phyloP scores from a whole-genome alignment of 140 eudicot species.

The Senecio squalidus region DNA sequence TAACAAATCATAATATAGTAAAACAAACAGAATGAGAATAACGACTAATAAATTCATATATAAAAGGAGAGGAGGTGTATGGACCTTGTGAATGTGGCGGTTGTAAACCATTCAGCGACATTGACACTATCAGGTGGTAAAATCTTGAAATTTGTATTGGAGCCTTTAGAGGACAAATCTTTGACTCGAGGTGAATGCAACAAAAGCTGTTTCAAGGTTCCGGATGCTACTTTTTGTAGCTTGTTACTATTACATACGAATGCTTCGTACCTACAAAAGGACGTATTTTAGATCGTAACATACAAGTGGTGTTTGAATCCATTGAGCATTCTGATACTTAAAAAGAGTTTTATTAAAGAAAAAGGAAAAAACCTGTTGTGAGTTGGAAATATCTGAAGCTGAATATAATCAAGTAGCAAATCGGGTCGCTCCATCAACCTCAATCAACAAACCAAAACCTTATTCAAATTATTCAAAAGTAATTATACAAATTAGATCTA shows the following conservation, averaged over 20 bases:
- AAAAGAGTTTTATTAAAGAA: neutral
- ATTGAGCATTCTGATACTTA: slow-evolving; percentile 7
- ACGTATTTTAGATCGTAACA: too few species aligned
- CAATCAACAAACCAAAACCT: slow-evolving; percentile 17
- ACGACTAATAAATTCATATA: neutral
- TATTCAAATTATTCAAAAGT: slow-evolving; percentile 2
- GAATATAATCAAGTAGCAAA: slow-evolving; percentile 55
- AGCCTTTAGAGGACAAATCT: slow-evolving; percentile 49
- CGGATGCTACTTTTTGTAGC: slow-evolving; percentile 51
- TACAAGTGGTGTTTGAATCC: neutral
- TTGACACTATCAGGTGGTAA: slow-evolving; percentile 33
- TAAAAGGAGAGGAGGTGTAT: slow-evolving; percentile 1
- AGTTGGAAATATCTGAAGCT: slow-evolving; percentile 54
- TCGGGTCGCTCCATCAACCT: slow-evolving; percentile 45
- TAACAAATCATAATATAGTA: slow-evolving; percentile 14
- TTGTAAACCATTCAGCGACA: slow-evolving; percentile 66
- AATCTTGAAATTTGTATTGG: slow-evolving; percentile 48
- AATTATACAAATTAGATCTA: neutral
- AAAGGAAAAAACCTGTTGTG: slow-evolving; percentile 54
- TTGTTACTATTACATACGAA: slow-evolving; percentile 34
- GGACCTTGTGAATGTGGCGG: slow-evolving; percentile 76
- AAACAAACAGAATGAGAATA: neutral
- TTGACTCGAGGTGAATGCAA: slow-evolving; percentile 53
- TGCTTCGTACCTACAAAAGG: slow-evolving; percentile 66
- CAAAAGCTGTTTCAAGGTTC: slow-evolving; percentile 52